Conservation (phyloP, 2,329 filamentous ascomycete genomes). For the Rhynchosporium secalis region DNA sequence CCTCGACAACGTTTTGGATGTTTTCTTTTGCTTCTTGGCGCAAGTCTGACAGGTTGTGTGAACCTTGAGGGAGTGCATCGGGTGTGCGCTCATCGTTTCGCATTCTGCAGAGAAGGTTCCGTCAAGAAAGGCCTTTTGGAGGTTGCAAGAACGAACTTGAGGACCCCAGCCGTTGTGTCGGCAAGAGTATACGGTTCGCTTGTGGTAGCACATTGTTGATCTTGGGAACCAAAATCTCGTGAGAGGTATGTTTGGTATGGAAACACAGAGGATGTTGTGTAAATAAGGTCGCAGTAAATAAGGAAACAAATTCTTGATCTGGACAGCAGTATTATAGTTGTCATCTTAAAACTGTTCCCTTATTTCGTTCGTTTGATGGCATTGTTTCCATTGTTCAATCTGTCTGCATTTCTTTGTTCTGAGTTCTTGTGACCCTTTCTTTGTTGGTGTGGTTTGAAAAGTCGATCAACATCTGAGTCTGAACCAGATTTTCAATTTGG, state of each 20-base stretch:
- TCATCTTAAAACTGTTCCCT: background rate
- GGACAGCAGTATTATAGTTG: background rate
- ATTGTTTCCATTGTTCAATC: conserved; percentile 16
- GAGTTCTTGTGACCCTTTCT: background rate
- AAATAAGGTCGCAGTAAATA: too few species aligned
- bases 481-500: background rate
- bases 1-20: background rate
- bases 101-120: conserved; percentile 11
- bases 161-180: conserved; percentile 22
- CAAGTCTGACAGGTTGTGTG: conserved; percentile 16
- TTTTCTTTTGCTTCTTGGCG: conserved; percentile 3
- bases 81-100: conserved; percentile 21
- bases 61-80: conserved; percentile 16
- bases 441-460: background rate
- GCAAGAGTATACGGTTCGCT: conserved; percentile 20
- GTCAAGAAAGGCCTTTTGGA: conserved; percentile 15
- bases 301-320: background rate
- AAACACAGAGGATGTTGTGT: background rate
- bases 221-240: background rate
- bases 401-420: background rate
- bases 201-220: conserved; percentile 26
- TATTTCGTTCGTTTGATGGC: background rate
- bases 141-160: conserved; percentile 16
- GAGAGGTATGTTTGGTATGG: background rate
- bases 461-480: background rate